phyloP scores from a whole-genome alignment of 495 filamentous ascomycete species.

The Tricharina praecox region DNA sequence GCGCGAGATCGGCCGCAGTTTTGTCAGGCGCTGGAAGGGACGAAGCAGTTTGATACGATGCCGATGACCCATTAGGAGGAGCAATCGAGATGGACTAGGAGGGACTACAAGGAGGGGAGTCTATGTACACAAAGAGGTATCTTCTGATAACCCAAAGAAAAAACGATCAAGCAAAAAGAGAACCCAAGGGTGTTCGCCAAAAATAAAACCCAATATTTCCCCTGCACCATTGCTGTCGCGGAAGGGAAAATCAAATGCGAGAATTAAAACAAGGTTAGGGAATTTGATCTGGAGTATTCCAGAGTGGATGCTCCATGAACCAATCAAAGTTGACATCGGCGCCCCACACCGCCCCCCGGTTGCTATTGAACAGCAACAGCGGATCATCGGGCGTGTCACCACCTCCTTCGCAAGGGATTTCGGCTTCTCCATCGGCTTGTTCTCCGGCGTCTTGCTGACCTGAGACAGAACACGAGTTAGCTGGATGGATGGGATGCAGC shows the following conservation, averaged over 20 bases:
- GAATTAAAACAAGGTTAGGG: no score
- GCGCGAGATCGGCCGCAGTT: neutral
- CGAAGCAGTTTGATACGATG: conserved; percentile 5
- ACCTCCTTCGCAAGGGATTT: neutral
- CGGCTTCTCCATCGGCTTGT: neutral
- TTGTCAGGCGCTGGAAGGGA: neutral
- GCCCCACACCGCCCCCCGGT: neutral
- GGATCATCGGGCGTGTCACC: conserved; percentile 2
- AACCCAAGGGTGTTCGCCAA: no score
- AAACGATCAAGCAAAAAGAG: no score
- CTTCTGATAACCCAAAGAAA: no score
- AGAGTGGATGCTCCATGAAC: conserved; percentile 6
- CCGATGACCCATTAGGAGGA: no score
- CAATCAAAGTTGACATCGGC: conserved; percentile 2
- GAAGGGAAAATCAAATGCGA: no score
- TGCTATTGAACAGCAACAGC: neutral
- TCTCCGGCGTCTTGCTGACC: neutral
- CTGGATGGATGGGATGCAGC: neutral
- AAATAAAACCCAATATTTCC: no score
- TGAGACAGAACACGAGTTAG: neutral
- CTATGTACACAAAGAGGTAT: no score
- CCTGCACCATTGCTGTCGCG: no score
- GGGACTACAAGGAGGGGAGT: no score
- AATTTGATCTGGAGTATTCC: conserved; percentile 2
- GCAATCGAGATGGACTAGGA: no score